Conservation (phyloP, 1,284 basidiomycete species). For the Boletellus deceptivus region DNA sequence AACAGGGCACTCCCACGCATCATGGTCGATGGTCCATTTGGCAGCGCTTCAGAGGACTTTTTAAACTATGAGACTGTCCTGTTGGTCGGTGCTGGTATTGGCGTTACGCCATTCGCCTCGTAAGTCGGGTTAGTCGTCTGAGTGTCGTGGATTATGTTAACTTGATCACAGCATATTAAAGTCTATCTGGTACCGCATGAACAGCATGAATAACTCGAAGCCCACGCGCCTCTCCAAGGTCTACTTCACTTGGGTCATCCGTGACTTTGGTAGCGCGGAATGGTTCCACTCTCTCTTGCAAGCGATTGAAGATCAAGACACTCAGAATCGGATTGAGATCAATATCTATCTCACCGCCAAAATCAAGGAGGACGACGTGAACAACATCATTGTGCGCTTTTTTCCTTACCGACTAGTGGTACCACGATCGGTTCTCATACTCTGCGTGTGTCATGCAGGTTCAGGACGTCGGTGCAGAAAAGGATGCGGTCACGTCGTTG, state of each 20-base stretch:
- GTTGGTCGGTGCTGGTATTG: conserved; percentile 87
- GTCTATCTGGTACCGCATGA: conserved; percentile 94
- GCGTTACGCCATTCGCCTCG: conserved; percentile 91
- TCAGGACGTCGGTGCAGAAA: conserved; percentile 85
- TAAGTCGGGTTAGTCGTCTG: conserved; percentile 37
- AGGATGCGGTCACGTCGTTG: conserved; percentile 82
- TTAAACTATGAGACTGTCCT: conserved; percentile 83
- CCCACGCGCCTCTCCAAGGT: conserved; percentile 79
- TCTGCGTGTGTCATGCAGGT: conserved; percentile 39
- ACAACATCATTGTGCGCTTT: conserved; percentile 74
- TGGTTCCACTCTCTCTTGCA: conserved; percentile 93
- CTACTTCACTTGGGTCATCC: conserved; percentile 88
- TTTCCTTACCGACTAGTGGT: conserved; percentile 10
- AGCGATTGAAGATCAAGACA: conserved; percentile 90
- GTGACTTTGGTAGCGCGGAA: conserved; percentile 81
- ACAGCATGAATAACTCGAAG: conserved; percentile 69
- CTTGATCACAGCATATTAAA: conserved; percentile 65
- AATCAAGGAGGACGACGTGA: conserved; percentile 86
- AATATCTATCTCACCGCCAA: conserved; percentile 89
- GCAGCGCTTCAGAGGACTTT: conserved; percentile 82
- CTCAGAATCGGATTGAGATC: conserved; percentile 80
- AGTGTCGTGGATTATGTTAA: conserved; percentile 1
- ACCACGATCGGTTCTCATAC: neutral
- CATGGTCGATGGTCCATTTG: conserved; percentile 90
- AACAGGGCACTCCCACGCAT: conserved; percentile 78